Evolutionary conservation across 768 basidiomycete species (phyloP), one percentile per base, ranked within the genome.

Genomic region (Trametes coccinea): DNA sequence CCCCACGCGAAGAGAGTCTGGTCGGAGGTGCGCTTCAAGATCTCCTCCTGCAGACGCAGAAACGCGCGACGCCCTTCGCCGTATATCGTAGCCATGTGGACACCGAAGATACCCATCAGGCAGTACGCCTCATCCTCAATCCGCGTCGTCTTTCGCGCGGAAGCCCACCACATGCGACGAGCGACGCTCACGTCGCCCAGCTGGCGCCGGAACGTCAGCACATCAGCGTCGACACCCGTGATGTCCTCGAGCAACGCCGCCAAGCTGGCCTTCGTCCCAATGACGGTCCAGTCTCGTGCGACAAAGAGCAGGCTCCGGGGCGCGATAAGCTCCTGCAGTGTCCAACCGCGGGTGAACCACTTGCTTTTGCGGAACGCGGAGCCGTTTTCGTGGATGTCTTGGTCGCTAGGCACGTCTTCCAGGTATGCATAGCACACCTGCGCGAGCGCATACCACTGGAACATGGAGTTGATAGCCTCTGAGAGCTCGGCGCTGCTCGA

Each of bases 121-220:
- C 50, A 61, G 47, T 65, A 65, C 7, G 63, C 63, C 59, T 56
- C 33, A 27, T 65, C 63, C 46, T 65, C 63, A 40, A 61, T 10
- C 8, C 60, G 54, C 0, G 63, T 65, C 56, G 63, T 58, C 13
- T 41, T 33, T 2, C 63, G 59, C 13, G 17, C 30, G 1, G 63
- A 61, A 40, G 63, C 63, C 63, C 63, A 65, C 52, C 44, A 56
- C 63, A 65, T 65, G 1, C 62, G 62, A 6, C 62, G 56, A 1
- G 62, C 62, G 46, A 63, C 62, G 57, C 62, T 63, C 53, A 63
- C 62, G 33, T 59, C 53, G n/a, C 46, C 46, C 8, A 63, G 40
- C 6, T 31, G 14, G 41, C 57, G 62, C 22, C 62, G 62, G 53
- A 59, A 59, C 31, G 57, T 59, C 14, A 63, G 53, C 8, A 63